Percentiles rank a stretch among this genome's conserved stretches.
phyloP scores from a whole-genome alignment of 768 basidiomycete genomes.

The Inosperma sp. region DNA sequence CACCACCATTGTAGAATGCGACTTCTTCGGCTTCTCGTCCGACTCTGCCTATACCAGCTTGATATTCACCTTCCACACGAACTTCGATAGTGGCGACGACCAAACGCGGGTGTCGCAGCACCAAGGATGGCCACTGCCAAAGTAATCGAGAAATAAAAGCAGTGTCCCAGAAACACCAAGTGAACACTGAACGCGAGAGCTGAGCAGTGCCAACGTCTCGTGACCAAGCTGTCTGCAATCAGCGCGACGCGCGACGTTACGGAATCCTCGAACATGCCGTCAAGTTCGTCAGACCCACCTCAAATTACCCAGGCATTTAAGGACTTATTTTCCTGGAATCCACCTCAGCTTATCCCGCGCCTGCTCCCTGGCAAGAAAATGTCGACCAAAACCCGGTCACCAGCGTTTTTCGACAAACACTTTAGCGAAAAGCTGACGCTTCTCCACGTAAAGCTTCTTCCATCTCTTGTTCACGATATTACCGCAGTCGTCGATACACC shows the following conservation, averaged over 20 bases:
- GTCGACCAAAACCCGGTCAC: background rate
- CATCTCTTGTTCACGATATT: background rate
- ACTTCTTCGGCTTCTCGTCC: conserved; percentile 91
- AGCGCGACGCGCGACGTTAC: too few relatives aligned
- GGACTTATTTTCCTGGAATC: conserved; percentile 4
- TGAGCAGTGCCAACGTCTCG: too few relatives aligned
- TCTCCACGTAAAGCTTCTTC: background rate
- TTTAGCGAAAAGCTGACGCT: background rate
- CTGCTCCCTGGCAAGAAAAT: background rate
- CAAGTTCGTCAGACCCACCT: background rate
- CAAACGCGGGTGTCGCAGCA: conserved; percentile 90
- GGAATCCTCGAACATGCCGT: too few relatives aligned
- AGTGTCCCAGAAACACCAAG: conserved; percentile 82
- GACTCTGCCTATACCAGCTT: conserved; percentile 79
- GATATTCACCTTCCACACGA: conserved; percentile 84
- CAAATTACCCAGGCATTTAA: background rate
- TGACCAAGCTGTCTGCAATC: too few relatives aligned
- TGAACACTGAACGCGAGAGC: conserved; percentile 81
- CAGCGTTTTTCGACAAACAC: conserved; percentile 1
- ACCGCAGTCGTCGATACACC: background rate
- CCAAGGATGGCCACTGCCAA: conserved; percentile 67
- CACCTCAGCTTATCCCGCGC: background rate
- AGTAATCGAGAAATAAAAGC: conserved; percentile 79
- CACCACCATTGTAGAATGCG: conserved; percentile 93
- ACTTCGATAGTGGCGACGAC: conserved; percentile 88